These are phyloP conservation scores for Rubia peregrina DNA, from an alignment of 305 asterid species.

Conservation along the genomic window DNA sequence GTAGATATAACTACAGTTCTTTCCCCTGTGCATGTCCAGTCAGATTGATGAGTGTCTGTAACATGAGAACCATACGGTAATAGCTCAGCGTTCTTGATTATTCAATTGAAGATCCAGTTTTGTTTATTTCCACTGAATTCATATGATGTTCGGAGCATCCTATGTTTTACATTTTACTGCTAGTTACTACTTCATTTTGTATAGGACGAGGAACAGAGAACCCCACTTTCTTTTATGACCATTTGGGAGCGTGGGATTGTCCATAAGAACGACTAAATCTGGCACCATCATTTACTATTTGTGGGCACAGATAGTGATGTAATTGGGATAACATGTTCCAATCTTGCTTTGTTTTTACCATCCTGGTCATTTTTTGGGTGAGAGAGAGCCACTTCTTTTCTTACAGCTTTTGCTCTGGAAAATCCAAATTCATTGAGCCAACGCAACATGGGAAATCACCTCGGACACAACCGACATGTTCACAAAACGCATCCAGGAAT, in stretches of 20 bases:
- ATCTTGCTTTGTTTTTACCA: not conserved
- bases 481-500: too few species aligned
- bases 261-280: not conserved
- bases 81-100: slow-evolving; percentile 4
- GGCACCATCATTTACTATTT: not conserved
- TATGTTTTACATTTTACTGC: not conserved
- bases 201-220: not conserved
- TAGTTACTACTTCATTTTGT: not conserved
- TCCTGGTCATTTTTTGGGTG: not conserved
- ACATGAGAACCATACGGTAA: slow-evolving; percentile 10
- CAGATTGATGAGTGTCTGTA: slow-evolving; percentile 18
- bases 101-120: slow-evolving; percentile 15
- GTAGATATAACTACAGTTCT: slow-evolving; percentile 28
- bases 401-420: too few species aligned
- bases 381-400: too few species aligned
- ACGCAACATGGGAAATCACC: too few species aligned
- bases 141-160: not conserved
- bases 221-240: not conserved
- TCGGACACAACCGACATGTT: too few species aligned
- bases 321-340: not conserved
- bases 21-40: slow-evolving; percentile 23
- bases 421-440: too few species aligned
- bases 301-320: not conserved
- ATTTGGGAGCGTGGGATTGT: not conserved
- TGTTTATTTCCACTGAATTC: slow-evolving; percentile 2